Base-by-base conservation (phyloP, 2,329 filamentous ascomycete species). In the Helotiales sp. region DNA sequence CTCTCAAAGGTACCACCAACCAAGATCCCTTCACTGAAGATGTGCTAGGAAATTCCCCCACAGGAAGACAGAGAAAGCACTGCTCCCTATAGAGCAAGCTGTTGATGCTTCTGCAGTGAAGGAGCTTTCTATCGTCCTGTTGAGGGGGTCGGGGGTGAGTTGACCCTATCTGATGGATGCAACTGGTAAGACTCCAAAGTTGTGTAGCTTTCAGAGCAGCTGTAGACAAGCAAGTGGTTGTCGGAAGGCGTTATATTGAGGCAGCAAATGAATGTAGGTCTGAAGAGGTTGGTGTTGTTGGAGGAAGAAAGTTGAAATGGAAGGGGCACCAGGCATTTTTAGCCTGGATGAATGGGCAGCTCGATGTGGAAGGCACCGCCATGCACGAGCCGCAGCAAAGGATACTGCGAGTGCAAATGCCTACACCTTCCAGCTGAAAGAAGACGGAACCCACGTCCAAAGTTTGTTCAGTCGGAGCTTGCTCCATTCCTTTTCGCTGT, bases 221-320 rank as follows among this genome's bases (percentile, higher is more conserved):
- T 44, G 22, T 44, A 27, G 40, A 44, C 40, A 44, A 27, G 40
- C 22, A 44, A 44, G 40, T 15, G 40, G 19, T 44, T 44, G 40
- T 44, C 40, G 47, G 33, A 36, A 19, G 46, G 38, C 53, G 29
- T 42, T 40, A 51, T 49, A 33, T 50, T 38, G 25, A 49, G 51
- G 47, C 47, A 61, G 57, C 58, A 59, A 63, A 63, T 54, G 56
- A 63, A 63, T 61, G 58, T 59, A 59, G 46, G 53, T 27, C 46
- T 46, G 52, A 46, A 52, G 52, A 27, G 33, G 30, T 22, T 51
- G 13, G 34, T 30, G 13, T 30, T 51, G 49, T 46, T 38, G 38
- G 24, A 27, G 24, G 29, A 50, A 57, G 36, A 34, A n/a, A 38
- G 25, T 44, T 17, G 19, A n/a, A n/a, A 6, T 38, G n/a, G 48